phyloP scores from a whole-genome alignment of 2,329 filamentous ascomycete genomes.

The Fusarium decemcellulare region DNA sequence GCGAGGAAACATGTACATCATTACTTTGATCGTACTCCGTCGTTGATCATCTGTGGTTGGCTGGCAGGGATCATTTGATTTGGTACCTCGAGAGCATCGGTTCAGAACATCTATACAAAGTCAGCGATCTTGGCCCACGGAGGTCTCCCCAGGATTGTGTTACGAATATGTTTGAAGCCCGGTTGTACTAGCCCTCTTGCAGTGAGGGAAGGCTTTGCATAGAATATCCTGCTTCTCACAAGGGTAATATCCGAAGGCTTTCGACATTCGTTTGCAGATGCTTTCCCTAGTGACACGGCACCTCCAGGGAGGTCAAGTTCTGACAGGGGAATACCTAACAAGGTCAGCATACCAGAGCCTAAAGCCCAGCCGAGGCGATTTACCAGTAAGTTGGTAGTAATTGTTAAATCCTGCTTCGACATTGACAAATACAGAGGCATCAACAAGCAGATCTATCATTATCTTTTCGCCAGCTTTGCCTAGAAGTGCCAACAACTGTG shows the following conservation, averaged over 20 bases:
- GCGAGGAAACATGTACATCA: constrained; percentile 94
- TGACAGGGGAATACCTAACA: constrained; percentile 65
- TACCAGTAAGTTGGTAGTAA: constrained; percentile 85
- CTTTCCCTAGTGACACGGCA: constrained; percentile 13
- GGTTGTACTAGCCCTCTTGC: constrained; percentile 76
- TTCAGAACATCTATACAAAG: constrained; percentile 80
- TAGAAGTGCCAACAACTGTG: constrained; percentile 78
- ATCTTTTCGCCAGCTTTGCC: constrained; percentile 82
- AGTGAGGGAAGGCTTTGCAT: constrained; percentile 81
- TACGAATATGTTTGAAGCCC: constrained; percentile 87
- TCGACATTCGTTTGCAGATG: constrained; percentile 14
- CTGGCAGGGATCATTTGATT: neutral
- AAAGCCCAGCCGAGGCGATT: constrained; percentile 35
- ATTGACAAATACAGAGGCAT: constrained; percentile 81
- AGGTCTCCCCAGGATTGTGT: constrained; percentile 49
- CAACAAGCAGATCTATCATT: constrained; percentile 82
- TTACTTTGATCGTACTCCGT: constrained; percentile 75
- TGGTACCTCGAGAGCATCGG: constrained; percentile 63
- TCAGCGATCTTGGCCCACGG: constrained; percentile 21
- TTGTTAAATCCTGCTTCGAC: constrained; percentile 74
- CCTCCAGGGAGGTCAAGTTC: constrained; percentile 55
- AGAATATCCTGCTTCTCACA: constrained; percentile 87
- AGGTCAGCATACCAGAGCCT: constrained; percentile 1
- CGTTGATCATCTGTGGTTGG: constrained; percentile 33
- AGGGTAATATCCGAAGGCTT: constrained; percentile 76